These are phyloP conservation scores for Russula earlei DNA, from an alignment of 768 basidiomycete species.

Conservation along the genomic window DNA sequence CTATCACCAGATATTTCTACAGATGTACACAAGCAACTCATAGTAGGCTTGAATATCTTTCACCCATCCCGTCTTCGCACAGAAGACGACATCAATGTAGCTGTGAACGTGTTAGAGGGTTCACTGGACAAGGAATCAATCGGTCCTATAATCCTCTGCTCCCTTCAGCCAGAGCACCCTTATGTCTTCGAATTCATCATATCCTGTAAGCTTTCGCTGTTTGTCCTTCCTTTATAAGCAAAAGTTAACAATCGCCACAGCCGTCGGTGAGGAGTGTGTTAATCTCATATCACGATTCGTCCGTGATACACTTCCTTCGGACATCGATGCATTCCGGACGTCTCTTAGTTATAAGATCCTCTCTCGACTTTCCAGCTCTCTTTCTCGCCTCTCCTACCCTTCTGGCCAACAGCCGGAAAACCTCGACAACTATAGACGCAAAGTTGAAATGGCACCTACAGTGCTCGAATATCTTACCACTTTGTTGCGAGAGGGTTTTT, in stretches of 20 bases:
- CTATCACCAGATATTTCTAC: not conserved
- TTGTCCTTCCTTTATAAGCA: not conserved
- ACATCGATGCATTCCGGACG: not conserved
- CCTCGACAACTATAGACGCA: not conserved
- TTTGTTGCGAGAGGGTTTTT: not conserved
- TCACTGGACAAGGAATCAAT: constrained; percentile 5
- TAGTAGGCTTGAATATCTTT: constrained; percentile 4
- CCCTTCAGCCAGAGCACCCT: not conserved
- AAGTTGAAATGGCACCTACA: not conserved
- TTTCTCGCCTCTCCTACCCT: not conserved
- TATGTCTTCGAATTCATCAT: constrained; percentile 11
- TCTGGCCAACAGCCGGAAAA: not conserved
- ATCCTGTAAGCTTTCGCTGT: not conserved
- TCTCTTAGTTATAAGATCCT: not conserved
- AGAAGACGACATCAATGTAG: not conserved
- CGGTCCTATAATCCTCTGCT: not conserved
- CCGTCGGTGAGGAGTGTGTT: not conserved
- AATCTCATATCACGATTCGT: not conserved
- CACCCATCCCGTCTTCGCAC: not conserved
- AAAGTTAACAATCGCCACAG: not conserved
- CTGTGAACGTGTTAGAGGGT: constrained; percentile 1
- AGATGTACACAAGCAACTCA: not conserved
- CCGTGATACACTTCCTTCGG: not conserved
- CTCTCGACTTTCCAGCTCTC: not conserved
- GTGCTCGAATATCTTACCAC: not conserved